Evolutionary conservation across 495 filamentous ascomycete species (phyloP).

Genomic region (Aspergillus saccharolyticus): DNA sequence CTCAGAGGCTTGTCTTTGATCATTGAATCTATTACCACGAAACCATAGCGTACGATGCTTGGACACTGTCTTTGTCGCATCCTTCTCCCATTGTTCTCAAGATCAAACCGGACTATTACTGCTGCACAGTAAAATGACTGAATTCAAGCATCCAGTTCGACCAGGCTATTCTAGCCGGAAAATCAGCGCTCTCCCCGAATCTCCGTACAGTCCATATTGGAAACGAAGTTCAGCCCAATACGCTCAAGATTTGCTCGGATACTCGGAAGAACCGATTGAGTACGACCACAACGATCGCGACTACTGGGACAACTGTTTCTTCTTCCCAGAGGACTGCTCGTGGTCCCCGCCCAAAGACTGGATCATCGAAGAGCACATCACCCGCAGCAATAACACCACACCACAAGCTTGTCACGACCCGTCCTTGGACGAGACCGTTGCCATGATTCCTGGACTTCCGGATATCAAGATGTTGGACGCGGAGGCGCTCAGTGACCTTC

Average conservation of each 20-base stretch:
- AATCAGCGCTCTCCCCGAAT: constrained; percentile 10
- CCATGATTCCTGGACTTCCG: constrained; percentile 44
- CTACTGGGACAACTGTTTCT: constrained; percentile 43
- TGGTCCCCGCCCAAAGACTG: constrained; percentile 37
- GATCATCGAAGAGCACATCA: constrained; percentile 17
- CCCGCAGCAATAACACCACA: constrained; percentile 15
- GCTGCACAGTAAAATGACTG: constrained; percentile 18
- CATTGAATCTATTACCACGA: not conserved
- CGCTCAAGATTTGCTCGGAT: constrained; percentile 39
- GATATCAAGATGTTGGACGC: constrained; percentile 48
- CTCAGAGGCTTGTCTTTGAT: not conserved
- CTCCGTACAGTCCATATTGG: constrained; percentile 38
- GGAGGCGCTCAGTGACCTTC: constrained; percentile 41
- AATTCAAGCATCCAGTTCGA: constrained; percentile 23
- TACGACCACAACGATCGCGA: constrained; percentile 47
- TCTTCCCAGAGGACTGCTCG: constrained; percentile 46
- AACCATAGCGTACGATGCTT: too few species aligned
- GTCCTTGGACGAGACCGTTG: constrained; percentile 21
- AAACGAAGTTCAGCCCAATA: constrained; percentile 35
- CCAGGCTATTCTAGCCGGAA: constrained; percentile 12
- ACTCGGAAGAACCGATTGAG: constrained; percentile 41
- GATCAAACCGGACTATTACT: too few species aligned
- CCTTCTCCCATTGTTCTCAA: not conserved
- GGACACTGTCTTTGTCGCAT: too few species aligned
- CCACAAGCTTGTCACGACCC: constrained; percentile 10